phyloP scores from a whole-genome alignment of 225 moss, liverwort and hornwort species.

The Pseudoscleropodium purum region DNA sequence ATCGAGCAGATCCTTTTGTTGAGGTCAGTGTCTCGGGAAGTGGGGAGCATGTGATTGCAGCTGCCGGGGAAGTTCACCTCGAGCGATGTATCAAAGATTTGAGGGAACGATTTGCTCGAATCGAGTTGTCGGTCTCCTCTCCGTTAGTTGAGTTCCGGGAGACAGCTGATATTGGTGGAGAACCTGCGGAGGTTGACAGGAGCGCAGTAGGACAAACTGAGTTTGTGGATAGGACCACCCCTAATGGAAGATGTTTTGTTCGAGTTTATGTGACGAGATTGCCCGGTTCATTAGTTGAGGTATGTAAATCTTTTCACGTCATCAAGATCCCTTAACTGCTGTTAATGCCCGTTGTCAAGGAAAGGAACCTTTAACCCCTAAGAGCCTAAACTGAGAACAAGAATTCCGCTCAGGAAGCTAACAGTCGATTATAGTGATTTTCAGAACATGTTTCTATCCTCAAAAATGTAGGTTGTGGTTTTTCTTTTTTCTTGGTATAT shows the following conservation, averaged over 20 bases:
- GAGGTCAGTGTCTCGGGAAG: conserved; percentile 90
- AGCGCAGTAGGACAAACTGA: conserved; percentile 15
- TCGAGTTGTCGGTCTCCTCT: conserved; percentile 76
- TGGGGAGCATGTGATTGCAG: conserved; percentile 95
- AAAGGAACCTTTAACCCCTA: not conserved
- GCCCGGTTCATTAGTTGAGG: conserved; percentile 49
- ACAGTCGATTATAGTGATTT: not conserved
- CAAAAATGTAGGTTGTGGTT: not conserved
- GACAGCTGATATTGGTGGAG: conserved; percentile 71
- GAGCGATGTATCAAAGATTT: conserved; percentile 98
- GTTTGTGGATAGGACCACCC: conserved; percentile 49
- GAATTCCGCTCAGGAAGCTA: not conserved
- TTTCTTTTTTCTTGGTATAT: not conserved
- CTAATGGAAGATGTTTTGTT: conserved; percentile 76
- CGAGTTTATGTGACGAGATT: conserved; percentile 67
- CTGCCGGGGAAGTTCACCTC: conserved; percentile 94
- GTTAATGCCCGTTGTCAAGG: not conserved
- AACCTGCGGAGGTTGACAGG: conserved; percentile 17
- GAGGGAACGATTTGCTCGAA: conserved; percentile 80
- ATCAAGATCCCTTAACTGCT: not conserved
- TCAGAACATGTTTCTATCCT: not conserved
- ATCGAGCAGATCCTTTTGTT: conserved; percentile 97
- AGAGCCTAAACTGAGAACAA: not conserved
- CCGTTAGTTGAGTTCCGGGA: conserved; percentile 94
- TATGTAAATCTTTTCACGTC: not conserved